Evolutionary conservation across 768 basidiomycete species (phyloP).

Genomic region (Lactarius hatsudake): DNA sequence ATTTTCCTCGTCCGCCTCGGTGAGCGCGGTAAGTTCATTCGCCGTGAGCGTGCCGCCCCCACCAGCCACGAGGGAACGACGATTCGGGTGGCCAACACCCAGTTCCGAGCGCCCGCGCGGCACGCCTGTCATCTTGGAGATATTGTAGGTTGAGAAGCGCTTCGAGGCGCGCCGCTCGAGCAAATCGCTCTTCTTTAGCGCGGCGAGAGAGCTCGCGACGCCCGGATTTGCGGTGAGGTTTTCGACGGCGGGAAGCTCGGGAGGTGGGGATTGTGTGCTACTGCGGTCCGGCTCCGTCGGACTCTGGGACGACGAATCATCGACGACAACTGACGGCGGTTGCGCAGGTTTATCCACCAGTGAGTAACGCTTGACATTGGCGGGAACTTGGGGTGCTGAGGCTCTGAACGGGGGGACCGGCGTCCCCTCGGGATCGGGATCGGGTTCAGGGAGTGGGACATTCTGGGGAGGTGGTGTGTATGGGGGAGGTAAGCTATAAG

Average conservation of each 20-base stretch:
- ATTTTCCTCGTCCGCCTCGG: slow-evolving; percentile 68
- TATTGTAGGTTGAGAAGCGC: slow-evolving; percentile 92
- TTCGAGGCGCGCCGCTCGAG: slow-evolving; percentile 92
- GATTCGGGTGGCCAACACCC: slow-evolving; percentile 49
- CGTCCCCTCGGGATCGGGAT: slow-evolving; percentile 26
- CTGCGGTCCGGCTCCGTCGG: slow-evolving; percentile 27
- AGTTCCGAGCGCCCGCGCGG: slow-evolving; percentile 41
- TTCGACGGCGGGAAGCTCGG: slow-evolving; percentile 39
- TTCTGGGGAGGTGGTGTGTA: slow-evolving; percentile 20
- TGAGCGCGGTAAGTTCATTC: slow-evolving; percentile 69
- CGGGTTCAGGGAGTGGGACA: slow-evolving; percentile 22
- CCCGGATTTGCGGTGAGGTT: slow-evolving; percentile 43
- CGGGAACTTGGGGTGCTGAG: slow-evolving; percentile 47
- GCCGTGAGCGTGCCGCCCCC: slow-evolving; percentile 58
- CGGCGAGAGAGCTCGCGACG: slow-evolving; percentile 79
- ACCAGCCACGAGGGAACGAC: slow-evolving; percentile 61
- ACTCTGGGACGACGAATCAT: slow-evolving; percentile 40
- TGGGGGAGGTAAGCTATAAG: background rate
- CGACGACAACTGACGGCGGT: slow-evolving; percentile 52
- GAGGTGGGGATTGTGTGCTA: slow-evolving; percentile 32
- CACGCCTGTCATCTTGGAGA: slow-evolving; percentile 85
- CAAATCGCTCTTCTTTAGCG: slow-evolving; percentile 80
- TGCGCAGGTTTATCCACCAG: slow-evolving; percentile 67
- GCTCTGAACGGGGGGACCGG: slow-evolving; percentile 34
- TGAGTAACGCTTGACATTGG: slow-evolving; percentile 75